phyloP scores from a whole-genome alignment of 441 rosid genomes.

The Populus tomentosa region DNA sequence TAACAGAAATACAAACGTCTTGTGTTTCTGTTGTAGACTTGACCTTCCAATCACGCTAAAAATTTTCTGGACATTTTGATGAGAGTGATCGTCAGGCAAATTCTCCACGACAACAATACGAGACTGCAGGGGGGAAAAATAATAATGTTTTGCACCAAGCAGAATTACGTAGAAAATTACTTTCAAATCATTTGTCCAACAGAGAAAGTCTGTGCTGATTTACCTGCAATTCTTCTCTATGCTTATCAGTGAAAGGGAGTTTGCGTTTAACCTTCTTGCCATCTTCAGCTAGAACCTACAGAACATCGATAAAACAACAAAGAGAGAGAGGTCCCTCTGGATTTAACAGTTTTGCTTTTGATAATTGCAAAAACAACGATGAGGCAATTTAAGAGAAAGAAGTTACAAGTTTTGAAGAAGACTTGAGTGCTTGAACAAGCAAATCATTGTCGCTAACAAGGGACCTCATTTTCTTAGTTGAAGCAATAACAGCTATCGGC shows the following conservation, averaged over 20 bases:
- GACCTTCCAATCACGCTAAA: constrained; percentile 75
- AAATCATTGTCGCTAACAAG: constrained; percentile 53
- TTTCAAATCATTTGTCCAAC: not conserved
- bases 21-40: not conserved
- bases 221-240: constrained; percentile 85
- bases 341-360: not conserved
- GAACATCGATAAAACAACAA: not conserved
- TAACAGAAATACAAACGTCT: not conserved
- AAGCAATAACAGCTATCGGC: constrained; percentile 63
- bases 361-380: not conserved
- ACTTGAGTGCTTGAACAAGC: constrained; percentile 66
- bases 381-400: constrained; percentile 9
- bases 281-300: constrained; percentile 69
- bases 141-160: not conserved
- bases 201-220: not conserved
- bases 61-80: constrained; percentile 83
- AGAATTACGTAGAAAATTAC: not conserved
- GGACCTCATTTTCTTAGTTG: constrained; percentile 82
- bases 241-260: constrained; percentile 71
- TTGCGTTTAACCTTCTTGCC: constrained; percentile 74
- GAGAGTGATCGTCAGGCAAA: constrained; percentile 96
- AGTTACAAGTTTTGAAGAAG: constrained; percentile 81
- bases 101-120: constrained; percentile 89
- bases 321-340: not conserved
- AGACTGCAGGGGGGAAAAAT: constrained; percentile 44